Base-by-base conservation (phyloP, 139 green algal species). In the Zygnema cylindricum region DNA sequence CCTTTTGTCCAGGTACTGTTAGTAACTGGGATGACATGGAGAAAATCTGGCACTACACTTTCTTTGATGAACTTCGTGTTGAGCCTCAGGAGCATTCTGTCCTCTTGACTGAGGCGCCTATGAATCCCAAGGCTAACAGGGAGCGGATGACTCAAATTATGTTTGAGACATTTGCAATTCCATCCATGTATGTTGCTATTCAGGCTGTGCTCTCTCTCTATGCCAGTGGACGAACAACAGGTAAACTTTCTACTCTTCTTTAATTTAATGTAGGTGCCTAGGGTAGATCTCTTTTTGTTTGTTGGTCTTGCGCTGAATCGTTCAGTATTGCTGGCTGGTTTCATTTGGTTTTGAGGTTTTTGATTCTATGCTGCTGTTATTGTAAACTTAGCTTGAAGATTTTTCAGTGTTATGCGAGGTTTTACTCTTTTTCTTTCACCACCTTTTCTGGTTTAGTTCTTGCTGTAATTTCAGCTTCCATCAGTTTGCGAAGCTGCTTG, bases 21-120 rank as follows among this genome's bases (percentile, higher is more conserved):
- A 99, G 94, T 69, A 98, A 98, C 95, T 99, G 97, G 97, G 97
- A 99, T 81, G 97, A 99, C 94, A 99, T 99, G 97, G 97, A 99
- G 95, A 99, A 98, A 96, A 98, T 99, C 92, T 99, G 97, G 97
- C 96, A 99, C 91, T 97, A 99, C 95, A 99, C 97, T 43, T 99
- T 99, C 84, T 99, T 98, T 95, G 99, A 99, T 84, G 97, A 99
- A 96, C 95, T 99, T 69, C 95, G 97, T n/a, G 97, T 99, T 40
- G 96, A 97, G 0, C 97, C 97, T 1, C 97, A 99, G 93, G 97
- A 99, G 94, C 97, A 99, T 92, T 97, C 97, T n/a, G 96, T 99
- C 85, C 93, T 99, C 83, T 93, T 99, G n/a, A 99, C 97, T 0
- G 97, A 99, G 93, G 97, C 97, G 3, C 97, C 97, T 3, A 91